Evolutionary conservation across 2,329 filamentous ascomycete genomes (phyloP).

Genomic region (Penicillium sp.): DNA sequence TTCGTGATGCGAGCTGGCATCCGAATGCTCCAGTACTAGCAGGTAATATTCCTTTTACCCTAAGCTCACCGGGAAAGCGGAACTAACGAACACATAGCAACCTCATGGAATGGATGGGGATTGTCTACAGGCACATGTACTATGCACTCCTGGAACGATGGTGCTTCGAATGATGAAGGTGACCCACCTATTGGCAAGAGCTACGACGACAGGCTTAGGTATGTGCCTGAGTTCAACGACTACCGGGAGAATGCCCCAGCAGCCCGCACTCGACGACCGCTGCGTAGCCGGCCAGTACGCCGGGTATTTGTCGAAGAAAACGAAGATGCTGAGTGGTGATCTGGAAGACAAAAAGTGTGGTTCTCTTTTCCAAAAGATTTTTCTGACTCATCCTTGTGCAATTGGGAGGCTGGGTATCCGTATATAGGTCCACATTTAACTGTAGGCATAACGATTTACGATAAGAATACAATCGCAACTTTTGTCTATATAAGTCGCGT

Average conservation of each 20-base stretch:
- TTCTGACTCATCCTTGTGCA: background rate
- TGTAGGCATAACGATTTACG: slow-evolving; percentile 7
- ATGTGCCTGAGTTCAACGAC: slow-evolving; percentile 46
- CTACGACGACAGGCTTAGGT: slow-evolving; percentile 59
- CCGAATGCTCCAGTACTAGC: slow-evolving; percentile 77
- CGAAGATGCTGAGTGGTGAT: slow-evolving; percentile 16
- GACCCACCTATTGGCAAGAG: slow-evolving; percentile 57
- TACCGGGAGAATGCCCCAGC: slow-evolving; percentile 20
- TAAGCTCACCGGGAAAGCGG: background rate
- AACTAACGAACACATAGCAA: slow-evolving; percentile 53
- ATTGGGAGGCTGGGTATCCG: background rate
- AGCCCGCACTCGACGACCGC: slow-evolving; percentile 11
- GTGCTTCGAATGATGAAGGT: slow-evolving; percentile 61
- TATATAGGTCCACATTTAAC: background rate
- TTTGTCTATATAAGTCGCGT: background rate
- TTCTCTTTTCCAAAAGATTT: background rate
- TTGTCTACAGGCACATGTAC: slow-evolving; percentile 72
- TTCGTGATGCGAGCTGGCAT: slow-evolving; percentile 89
- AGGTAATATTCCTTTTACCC: slow-evolving; percentile 40
- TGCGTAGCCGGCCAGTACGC: slow-evolving; percentile 24
- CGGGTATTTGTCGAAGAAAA: slow-evolving; percentile 12
- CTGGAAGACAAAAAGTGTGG: too few relatives aligned
- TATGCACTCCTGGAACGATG: slow-evolving; percentile 74
- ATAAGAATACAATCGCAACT: slow-evolving; percentile 3
- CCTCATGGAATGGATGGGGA: slow-evolving; percentile 76